These are phyloP conservation scores for Tricholoma terreum DNA, from an alignment of 768 basidiomycete genomes.

Conservation along the genomic window DNA sequence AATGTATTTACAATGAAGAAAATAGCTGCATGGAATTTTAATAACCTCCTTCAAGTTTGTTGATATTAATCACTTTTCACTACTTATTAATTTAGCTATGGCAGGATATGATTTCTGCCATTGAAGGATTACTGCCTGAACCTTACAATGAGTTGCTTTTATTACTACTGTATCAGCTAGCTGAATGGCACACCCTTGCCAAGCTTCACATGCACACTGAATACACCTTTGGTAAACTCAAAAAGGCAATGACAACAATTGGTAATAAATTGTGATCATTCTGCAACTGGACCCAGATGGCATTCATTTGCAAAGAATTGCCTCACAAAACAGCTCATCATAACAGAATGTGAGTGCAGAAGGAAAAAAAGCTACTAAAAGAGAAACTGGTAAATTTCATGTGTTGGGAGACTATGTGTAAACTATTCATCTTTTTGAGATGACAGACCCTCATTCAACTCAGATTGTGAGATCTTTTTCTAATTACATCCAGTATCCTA, in stretches of 20 bases:
- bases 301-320: conserved; percentile 17
- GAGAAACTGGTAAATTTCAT: conserved; percentile 30
- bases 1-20: conserved; percentile 20
- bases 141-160: conserved; percentile 18
- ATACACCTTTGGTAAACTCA: conserved; percentile 15
- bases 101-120: conserved; percentile 30
- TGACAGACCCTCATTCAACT: conserved; percentile 24
- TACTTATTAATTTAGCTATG: neutral
- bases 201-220: conserved; percentile 30
- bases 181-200: conserved; percentile 25
- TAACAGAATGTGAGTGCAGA: neutral
- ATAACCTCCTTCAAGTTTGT: conserved; percentile 27
- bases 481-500: neutral
- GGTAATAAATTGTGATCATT: conserved; percentile 21
- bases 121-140: conserved; percentile 30
- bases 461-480: neutral
- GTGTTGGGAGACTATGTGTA: conserved; percentile 24
- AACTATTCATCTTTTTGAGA: conserved; percentile 17
- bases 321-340: neutral
- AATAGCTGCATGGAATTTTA: conserved; percentile 22
- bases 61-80: neutral
- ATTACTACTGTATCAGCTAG: conserved; percentile 19
- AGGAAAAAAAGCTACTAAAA: neutral
- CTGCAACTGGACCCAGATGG: conserved; percentile 9
- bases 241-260: conserved; percentile 17